Evolutionary conservation across 805 yeast species (phyloP), one percentile per base, ranked within the genome.

Genomic region (Teunomyces funiuensis): DNA sequence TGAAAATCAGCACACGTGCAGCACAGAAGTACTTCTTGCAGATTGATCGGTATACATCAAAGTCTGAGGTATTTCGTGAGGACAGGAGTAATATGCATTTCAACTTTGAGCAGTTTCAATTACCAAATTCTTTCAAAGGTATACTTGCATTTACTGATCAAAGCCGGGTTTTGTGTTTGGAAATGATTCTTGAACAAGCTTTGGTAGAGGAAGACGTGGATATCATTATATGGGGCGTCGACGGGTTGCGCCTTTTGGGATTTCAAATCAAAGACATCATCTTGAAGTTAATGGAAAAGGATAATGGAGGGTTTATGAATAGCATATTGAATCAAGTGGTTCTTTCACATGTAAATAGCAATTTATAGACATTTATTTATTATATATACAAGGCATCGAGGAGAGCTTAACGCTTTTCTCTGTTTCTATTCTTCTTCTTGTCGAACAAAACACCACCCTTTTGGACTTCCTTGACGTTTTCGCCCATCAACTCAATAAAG

Each of bases 401-500:
- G 13, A 13, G 20, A 13, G 20, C 11, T 31, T 39, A 36, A 40
- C 34, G 36, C 25, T 23, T 36, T 14, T 44, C 43, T 26, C 44
- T 70, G 55, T 62, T 64, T 58, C 68, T 73, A 14, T 63, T 60
- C 54, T 67, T 70, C 63, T 72, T 74, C 61, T 71, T 75, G 36
- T 66, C 69, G 28, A 61, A 70, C 44, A 79, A 60, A 44, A 69
- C 68, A 52, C 83, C 84, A 47, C 83, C 83, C 52, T 72, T 64
- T 27, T 26, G 39, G 31, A 79, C 80, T 49, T 77, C 79, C 46
- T 69, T 66, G 18, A 64, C 81, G 45, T 76, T 75, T 47, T 74
- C 73, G 5, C 84, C 84, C 66, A 85, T 61, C 50, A 85, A 65
- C 37, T 77, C 83, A 41, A 82, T 58, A 56, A 80, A 80, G 41